Evolutionary conservation across 202 grass and related monocot species (phyloP).

Genomic region (Zizania palustris): DNA sequence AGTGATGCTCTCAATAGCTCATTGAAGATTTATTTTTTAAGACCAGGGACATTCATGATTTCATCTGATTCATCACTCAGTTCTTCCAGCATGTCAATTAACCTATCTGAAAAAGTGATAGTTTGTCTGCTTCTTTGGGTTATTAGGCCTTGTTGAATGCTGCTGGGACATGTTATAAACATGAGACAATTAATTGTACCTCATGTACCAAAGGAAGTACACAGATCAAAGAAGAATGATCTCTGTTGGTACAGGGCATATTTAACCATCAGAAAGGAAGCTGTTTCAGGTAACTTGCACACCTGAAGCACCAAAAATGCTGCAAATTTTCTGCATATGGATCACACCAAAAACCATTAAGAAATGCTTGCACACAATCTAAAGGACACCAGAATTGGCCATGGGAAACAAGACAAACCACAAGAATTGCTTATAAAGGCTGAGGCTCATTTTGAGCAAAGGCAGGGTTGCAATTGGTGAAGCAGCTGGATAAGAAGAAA

Average conservation of each 20-base stretch:
- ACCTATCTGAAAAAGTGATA: not conserved
- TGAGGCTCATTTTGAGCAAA: conserved; percentile 41
- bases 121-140: not conserved
- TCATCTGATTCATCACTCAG: too few relatives aligned
- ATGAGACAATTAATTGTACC: not conserved
- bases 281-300: conserved; percentile 19
- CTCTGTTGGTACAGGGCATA: conserved; percentile 9
- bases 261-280: not conserved
- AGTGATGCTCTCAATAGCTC: too few relatives aligned
- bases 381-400: not conserved
- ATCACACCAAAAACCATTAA: conserved; percentile 15
- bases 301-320: not conserved
- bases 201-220: not conserved
- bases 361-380: conserved; percentile 47
- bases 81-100: not conserved
- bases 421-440: conserved; percentile 34
- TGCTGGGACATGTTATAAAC: not conserved
- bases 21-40: too few relatives aligned
- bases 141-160: not conserved
- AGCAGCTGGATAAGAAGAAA: conserved; percentile 22
- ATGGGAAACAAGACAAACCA: not conserved
- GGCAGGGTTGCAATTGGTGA: conserved; percentile 8
- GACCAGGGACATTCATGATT: too few relatives aligned
- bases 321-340: not conserved
- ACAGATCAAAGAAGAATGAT: not conserved